phyloP scores from a whole-genome alignment of 2,329 filamentous ascomycete genomes.

The Clarireedia homoeocarpa region DNA sequence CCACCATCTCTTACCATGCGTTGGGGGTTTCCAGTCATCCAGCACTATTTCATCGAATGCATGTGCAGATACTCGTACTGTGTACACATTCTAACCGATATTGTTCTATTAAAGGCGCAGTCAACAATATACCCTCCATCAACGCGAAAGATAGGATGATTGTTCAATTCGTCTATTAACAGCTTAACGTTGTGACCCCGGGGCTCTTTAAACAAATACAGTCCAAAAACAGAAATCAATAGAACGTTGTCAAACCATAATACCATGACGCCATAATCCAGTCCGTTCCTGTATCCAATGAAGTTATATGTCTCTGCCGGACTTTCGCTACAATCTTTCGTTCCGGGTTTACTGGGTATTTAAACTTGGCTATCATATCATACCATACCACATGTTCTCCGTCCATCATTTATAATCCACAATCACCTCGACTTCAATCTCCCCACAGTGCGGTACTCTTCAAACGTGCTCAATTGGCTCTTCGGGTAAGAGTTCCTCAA shows the following conservation, averaged over 20 bases:
- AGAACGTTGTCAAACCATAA: not conserved
- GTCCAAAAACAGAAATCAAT: not conserved
- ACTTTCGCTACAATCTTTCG: slow-evolving; percentile 1
- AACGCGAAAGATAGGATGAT: not conserved
- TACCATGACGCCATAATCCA: not conserved
- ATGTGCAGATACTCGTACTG: too few species aligned
- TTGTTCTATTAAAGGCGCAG: not conserved
- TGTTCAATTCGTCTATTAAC: not conserved
- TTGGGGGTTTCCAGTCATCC: too few species aligned
- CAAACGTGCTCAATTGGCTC: slow-evolving; percentile 65
- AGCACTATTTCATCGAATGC: too few species aligned
- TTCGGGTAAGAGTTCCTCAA: slow-evolving; percentile 66
- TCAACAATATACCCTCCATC: not conserved
- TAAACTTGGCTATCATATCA: not conserved
- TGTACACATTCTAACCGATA: too few species aligned
- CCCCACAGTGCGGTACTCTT: slow-evolving; percentile 7
- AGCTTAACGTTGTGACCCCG: not conserved
- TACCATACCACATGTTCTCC: not conserved
- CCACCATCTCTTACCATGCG: too few species aligned
- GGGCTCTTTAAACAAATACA: not conserved
- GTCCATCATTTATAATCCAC: not conserved
- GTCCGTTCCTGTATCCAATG: not conserved
- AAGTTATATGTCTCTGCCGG: not conserved
- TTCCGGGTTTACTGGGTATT: not conserved
- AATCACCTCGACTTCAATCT: not conserved